Evolutionary conservation across 208 protist species (phyloP), one percentile per base, ranked within the genome.

Genomic region (Herpetomonas muscarum): DNA sequence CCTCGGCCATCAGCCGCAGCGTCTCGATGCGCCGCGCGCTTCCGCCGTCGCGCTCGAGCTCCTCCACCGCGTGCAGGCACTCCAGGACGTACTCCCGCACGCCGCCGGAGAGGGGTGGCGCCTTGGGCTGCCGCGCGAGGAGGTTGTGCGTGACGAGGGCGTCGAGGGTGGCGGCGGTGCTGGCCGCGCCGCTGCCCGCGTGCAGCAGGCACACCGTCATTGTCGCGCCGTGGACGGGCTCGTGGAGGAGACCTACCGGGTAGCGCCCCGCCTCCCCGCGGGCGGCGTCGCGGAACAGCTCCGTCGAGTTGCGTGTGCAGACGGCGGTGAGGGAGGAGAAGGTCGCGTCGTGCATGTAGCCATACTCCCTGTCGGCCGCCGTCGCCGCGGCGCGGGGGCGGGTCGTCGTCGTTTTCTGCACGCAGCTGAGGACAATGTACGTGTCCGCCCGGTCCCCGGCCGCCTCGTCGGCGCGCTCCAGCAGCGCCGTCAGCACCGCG

Each of bases 281-380:
- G 21, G 68, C 32, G 28, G 55, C 61, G 25, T 68, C 39, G 37
- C 48, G 28, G 41, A 50, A 72, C n/a, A 75, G 21, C 10, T 70
- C 55, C 17, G 56, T 63, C 6, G 48, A 37, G 55, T 67, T 67
- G 28, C 67, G 61, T 31, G 61, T 69, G 46, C 65, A 63, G 24
- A 80, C 57, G 1, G 75, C 19, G 4, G 67, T 80, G 64, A 62
- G 72, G 39, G 67, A 80, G 42, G 67, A 75, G 54, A 80, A 64
- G 57, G 10, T 50, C 26, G 61, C 74, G 50, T 80, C 74, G 34
- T 57, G 62, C 24, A 28, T 15, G 64, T 64, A 67, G 51, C 29
- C 44, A 5, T 46, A 24, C 15, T 64, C 73, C 3, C 42, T 36
- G 13, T 42, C 31, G n/a, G 26, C 30, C 15, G 17, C 54, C 1